A percentile compares a stretch with the other conserved stretches of the same genome.
Conservation (phyloP, 75 land plant genomes). For the Pinus tabuliformis region DNA sequence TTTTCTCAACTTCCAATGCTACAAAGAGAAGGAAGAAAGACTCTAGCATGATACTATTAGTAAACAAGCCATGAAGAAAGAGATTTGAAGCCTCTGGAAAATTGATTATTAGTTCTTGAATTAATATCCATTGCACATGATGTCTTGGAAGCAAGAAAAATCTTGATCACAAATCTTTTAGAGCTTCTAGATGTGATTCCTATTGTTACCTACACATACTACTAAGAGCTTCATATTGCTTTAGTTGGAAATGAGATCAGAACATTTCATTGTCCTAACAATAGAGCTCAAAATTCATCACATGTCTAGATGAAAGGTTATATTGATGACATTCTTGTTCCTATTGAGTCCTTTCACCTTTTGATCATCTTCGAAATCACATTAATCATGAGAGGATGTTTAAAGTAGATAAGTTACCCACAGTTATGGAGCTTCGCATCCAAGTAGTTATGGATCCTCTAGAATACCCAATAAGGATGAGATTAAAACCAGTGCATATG, state of each 20-base stretch:
- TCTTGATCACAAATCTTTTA: conserved; percentile 56
- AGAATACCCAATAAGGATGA: conserved; percentile 51
- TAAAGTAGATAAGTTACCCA: conserved; percentile 64
- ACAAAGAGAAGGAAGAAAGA: too few species aligned
- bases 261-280: conserved; percentile 46
- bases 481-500: conserved; percentile 48
- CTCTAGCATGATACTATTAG: too few species aligned
- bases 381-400: conserved; percentile 64
- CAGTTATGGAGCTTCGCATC: conserved; percentile 75
- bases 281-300: conserved; percentile 32
- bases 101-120: conserved; percentile 76
- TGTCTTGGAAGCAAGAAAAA: conserved; percentile 60
- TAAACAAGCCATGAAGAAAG: conserved; percentile 52
- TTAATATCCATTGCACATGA: conserved; percentile 72
- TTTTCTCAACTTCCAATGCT: too few species aligned
- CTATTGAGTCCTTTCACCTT: conserved; percentile 67
- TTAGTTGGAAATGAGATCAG: conserved; percentile 52
- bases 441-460: conserved; percentile 72
- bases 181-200: conserved; percentile 64
- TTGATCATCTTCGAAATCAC: conserved; percentile 69
- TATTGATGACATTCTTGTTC: conserved; percentile 57
- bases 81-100: conserved; percentile 69
- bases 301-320: conserved; percentile 74
- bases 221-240: conserved; percentile 60
- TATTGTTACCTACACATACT: conserved; percentile 83